phyloP scores from a whole-genome alignment of 2,329 filamentous ascomycete genomes.

The Clarireedia hainanense region DNA sequence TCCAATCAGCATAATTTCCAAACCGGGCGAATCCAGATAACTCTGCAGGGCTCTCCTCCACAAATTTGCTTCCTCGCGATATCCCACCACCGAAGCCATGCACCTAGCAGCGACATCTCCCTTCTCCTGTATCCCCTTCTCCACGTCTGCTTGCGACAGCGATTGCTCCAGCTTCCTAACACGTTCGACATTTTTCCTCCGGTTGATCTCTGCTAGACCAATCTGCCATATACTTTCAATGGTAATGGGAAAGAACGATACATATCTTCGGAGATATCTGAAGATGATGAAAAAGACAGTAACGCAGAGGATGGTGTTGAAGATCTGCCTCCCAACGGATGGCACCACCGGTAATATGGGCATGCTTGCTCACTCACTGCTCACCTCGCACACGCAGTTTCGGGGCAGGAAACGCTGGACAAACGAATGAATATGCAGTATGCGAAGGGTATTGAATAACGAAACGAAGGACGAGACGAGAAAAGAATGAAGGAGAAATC shows the following conservation, averaged over 20 bases:
- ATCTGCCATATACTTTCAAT: conserved; percentile 17
- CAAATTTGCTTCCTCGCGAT: conserved; percentile 13
- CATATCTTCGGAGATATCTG: conserved; percentile 9
- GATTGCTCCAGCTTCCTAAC: conserved; percentile 8
- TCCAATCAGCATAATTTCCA: conserved; percentile 13
- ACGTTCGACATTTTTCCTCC: conserved; percentile 12
- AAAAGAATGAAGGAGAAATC: not conserved
- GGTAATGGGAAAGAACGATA: conserved; percentile 12
- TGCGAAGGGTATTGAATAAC: not conserved
- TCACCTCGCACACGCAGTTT: not conserved
- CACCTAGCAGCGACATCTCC: conserved; percentile 8
- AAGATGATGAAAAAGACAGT: conserved; percentile 10
- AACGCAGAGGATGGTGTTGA: conserved; percentile 11
- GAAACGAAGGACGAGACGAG: not conserved
- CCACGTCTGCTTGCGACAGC: conserved; percentile 8
- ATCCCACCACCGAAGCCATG: conserved; percentile 15
- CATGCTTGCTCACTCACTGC: not conserved
- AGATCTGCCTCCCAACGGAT: conserved; percentile 1
- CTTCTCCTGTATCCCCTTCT: conserved; percentile 10
- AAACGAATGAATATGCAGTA: not conserved
- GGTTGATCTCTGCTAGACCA: conserved; percentile 13
- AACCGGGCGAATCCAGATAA: conserved; percentile 10
- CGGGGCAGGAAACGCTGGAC: not conserved
- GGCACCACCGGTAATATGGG: conserved; percentile 1
- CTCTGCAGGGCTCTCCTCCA: conserved; percentile 15